Conservation (phyloP, 106 monocot genomes). For the Acanthochlamys bracteata region DNA sequence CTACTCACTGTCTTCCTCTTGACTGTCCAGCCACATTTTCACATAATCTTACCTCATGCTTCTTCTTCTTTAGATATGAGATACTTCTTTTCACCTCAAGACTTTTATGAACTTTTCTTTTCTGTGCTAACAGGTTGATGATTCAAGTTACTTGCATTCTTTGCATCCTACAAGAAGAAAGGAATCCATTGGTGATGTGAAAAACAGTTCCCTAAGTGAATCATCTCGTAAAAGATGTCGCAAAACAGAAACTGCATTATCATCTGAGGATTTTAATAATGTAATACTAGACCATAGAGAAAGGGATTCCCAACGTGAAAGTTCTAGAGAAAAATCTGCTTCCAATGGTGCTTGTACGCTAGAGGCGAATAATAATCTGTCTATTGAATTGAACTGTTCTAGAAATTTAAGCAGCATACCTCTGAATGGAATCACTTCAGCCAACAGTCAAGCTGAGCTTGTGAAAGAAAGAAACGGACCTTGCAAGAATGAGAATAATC, state of each 20-base stretch:
- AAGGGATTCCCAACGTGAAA: slow-evolving; percentile 3
- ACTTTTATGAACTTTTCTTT: too few relatives aligned
- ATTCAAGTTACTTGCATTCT: slow-evolving; percentile 16
- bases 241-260: slow-evolving; percentile 24
- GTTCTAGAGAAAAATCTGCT: neutral
- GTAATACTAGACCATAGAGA: slow-evolving; percentile 5
- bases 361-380: neutral
- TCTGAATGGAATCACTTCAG: slow-evolving; percentile 4
- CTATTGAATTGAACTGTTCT: neutral
- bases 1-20: too few relatives aligned
- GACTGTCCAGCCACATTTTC: too few relatives aligned
- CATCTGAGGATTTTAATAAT: slow-evolving; percentile 6
- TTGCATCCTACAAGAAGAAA: slow-evolving; percentile 17
- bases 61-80: too few relatives aligned
- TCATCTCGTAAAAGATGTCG: slow-evolving; percentile 21
- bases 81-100: too few relatives aligned
- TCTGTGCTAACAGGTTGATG: slow-evolving; percentile 17
- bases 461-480: neutral
- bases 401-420: neutral
- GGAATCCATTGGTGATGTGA: slow-evolving; percentile 11
- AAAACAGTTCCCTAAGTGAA: slow-evolving; percentile 6
- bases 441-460: slow-evolving; percentile 7
- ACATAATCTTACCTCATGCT: too few relatives aligned
- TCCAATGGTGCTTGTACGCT: neutral
- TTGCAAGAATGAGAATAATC: slow-evolving; percentile 6